Evolutionary conservation across 2,329 filamentous ascomycete species (phyloP), one percentile per base, ranked within the genome.

Genomic region (Talaromyces sp.): DNA sequence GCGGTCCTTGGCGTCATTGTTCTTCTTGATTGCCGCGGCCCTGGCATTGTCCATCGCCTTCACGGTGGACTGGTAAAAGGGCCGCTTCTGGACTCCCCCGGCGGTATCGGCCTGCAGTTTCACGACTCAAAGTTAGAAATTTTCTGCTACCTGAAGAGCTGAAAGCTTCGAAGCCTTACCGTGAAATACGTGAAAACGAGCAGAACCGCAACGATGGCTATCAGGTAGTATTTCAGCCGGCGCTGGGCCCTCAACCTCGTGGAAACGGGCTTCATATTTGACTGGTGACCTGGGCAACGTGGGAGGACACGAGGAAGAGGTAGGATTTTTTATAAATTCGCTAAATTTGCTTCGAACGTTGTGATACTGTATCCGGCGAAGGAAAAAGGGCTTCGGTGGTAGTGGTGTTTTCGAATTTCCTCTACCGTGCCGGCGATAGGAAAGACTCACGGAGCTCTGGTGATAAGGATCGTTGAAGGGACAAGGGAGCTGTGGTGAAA

Each of bases 111-210:
- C 71, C 77, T 80, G 58, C 55, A 61, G 27, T 35, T 35, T 17
- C 24, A 17, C 38, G 21, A 24, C 58, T 50, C 26, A 17, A 17
- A 19, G 43, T 35, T 56, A 19, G 58, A 24, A 43, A 32, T 21
- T 32, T 11, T 21, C 38, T 32, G 13, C 29, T n/a, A 53, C 52
- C 31, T 29, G 19, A 51, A 38, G 4, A n/a, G 17, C 1, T 6
- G 17, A n/a, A 6, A 17, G 32, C 32, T 35, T 35, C 32, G 4
- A 56, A 81, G 78, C 62, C 81, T 79, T 72, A 88, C 85, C 61
- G 87, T 88, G 72, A 91, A 87, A 79, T 93, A 91, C 66, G 96
- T 79, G 58, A 89, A 78, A 52, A 87, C 81, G 66, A 93, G 76
- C 62, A 93, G 75, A 62, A 84, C 79, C 65, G 86, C 80, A 66